Evolutionary conservation across 2,329 filamentous ascomycete species (phyloP).

Genomic region (Xylogone sp.): DNA sequence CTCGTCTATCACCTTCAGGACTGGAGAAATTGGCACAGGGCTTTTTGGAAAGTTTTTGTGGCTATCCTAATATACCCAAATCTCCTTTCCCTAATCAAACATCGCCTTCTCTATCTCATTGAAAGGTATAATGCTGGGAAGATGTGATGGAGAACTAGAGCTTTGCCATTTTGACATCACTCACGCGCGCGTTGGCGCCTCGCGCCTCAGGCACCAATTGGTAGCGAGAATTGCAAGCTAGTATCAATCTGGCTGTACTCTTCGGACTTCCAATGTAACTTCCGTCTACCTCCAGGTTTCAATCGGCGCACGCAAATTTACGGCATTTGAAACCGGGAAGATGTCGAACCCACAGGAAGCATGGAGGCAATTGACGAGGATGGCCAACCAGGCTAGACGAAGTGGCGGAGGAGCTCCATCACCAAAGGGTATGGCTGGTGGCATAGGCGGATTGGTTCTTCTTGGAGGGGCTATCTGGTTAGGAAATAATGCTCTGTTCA

Average conservation of each 20-base stretch:
- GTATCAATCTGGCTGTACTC: not conserved
- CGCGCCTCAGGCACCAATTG: not conserved
- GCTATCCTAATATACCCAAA: slow-evolving; percentile 26
- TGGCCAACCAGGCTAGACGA: slow-evolving; percentile 52
- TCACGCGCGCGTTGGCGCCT: not conserved
- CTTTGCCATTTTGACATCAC: not conserved
- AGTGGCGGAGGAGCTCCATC: slow-evolving; percentile 38
- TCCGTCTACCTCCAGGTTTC: slow-evolving; percentile 2
- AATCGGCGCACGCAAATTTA: not conserved
- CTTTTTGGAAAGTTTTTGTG: slow-evolving; percentile 29
- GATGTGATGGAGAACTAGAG: not conserved
- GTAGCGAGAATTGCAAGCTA: not conserved
- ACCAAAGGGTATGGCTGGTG: slow-evolving; percentile 49
- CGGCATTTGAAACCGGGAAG: slow-evolving; percentile 9
- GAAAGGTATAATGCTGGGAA: not conserved
- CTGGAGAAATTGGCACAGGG: slow-evolving; percentile 28
- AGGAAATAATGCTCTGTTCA: slow-evolving; percentile 60
- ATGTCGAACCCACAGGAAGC: slow-evolving; percentile 58
- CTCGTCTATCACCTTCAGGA: slow-evolving; percentile 17
- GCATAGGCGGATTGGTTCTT: slow-evolving; percentile 48
- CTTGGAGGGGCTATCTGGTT: slow-evolving; percentile 50
- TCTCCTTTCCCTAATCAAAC: not conserved
- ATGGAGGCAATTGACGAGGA: slow-evolving; percentile 58
- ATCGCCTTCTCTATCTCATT: not conserved
- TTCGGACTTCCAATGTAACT: not conserved